Conservation (phyloP, 345 rosid species). For the Eucalyptus grandis region DNA sequence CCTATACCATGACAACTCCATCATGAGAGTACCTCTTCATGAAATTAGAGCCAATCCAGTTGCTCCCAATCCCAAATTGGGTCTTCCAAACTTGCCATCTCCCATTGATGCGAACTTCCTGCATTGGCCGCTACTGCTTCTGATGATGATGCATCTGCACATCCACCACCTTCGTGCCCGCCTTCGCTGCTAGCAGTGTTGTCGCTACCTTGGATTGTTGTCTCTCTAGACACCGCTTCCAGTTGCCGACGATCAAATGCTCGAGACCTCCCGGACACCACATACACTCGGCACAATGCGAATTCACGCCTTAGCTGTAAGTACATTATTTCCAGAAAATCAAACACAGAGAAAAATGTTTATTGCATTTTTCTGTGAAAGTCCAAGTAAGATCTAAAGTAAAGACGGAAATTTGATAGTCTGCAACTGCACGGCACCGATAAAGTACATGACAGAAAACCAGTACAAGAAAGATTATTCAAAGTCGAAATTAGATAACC, state of each 20-base stretch:
- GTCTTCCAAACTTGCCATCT: neutral
- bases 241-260: neutral
- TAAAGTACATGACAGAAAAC: neutral
- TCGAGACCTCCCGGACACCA: neutral
- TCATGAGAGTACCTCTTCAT: neutral
- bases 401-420: neutral
- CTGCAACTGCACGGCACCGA: neutral
- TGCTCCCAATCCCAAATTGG: slow-evolving; percentile 50
- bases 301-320: slow-evolving; percentile 56
- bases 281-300: neutral
- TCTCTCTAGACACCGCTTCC: neutral
- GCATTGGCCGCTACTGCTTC: neutral
- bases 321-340: neutral
- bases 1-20: neutral
- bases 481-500: neutral
- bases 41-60: neutral
- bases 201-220: neutral
- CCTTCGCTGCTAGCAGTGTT: slow-evolving; percentile 15
- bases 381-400: neutral
- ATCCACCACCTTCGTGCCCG: neutral
- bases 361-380: neutral
- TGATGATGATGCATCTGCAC: neutral
- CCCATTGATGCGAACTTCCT: slow-evolving; percentile 11
- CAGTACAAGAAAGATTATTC: neutral
- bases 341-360: no score